phyloP scores from a whole-genome alignment of 2,329 filamentous ascomycete genomes.

The Ophiosphaerella narmari region DNA sequence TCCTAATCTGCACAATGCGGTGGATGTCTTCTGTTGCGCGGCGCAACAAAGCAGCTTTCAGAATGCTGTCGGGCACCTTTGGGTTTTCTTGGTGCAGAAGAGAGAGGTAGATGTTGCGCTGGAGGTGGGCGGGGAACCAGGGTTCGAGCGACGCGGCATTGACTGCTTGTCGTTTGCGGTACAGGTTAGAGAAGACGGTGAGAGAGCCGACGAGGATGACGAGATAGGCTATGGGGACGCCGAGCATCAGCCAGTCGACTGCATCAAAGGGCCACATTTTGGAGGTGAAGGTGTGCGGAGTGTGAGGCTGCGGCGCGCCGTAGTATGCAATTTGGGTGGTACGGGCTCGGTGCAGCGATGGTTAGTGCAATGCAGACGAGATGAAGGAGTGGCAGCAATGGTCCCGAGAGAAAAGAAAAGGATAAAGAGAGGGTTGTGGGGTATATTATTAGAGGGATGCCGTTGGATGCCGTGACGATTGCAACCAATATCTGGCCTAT shows the following conservation, averaged over 20 bases:
- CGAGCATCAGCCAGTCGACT: slow-evolving; percentile 81
- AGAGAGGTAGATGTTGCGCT: slow-evolving; percentile 93
- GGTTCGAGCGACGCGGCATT: slow-evolving; percentile 85
- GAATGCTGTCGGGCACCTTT: slow-evolving; percentile 77
- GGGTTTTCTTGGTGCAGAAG: slow-evolving; percentile 79
- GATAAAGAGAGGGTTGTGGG: not conserved
- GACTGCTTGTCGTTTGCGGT: slow-evolving; percentile 83
- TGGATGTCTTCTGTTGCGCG: slow-evolving; percentile 92
- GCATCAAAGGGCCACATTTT: slow-evolving; percentile 49
- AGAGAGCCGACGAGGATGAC: slow-evolving; percentile 85
- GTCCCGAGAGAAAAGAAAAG: not conserved
- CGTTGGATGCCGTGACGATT: not conserved
- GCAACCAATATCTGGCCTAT: slow-evolving; percentile 32
- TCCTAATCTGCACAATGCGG: slow-evolving; percentile 85
- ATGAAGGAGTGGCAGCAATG: too few relatives aligned
- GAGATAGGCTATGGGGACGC: slow-evolving; percentile 87
- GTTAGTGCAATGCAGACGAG: too few relatives aligned
- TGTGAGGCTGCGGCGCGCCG: slow-evolving; percentile 1
- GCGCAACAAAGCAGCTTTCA: slow-evolving; percentile 85
- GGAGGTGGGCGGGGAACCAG: slow-evolving; percentile 90
- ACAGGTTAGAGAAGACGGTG: slow-evolving; percentile 88
- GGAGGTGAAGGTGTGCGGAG: slow-evolving; percentile 7
- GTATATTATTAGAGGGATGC: not conserved
- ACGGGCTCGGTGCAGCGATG: too few relatives aligned
- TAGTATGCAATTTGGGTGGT: not conserved